A percentile compares a stretch with the other conserved stretches of the same genome.
These are phyloP conservation scores for Dictyostelium citrinum DNA, from an alignment of 78 protist species.

Conservation along the genomic window DNA sequence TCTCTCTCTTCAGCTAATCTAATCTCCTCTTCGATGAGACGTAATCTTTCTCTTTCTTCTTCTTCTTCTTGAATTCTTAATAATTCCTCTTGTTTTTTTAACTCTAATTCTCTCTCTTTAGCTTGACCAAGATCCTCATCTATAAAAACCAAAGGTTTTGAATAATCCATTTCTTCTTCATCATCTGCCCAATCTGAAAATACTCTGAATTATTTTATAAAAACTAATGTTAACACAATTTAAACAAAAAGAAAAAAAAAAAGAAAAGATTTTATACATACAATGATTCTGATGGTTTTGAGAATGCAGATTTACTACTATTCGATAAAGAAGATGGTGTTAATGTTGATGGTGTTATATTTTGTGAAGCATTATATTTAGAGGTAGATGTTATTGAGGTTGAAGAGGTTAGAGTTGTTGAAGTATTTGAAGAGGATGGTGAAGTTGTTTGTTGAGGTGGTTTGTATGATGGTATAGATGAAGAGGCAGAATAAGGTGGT, in stretches of 20 bases:
- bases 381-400: not conserved
- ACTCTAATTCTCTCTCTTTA: constrained; percentile 41
- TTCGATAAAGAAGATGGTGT: not conserved
- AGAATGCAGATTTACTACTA: not conserved
- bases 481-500: not conserved
- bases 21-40: constrained; percentile 1
- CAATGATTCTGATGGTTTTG: not conserved
- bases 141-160: constrained; percentile 65
- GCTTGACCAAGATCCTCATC: constrained; percentile 64
- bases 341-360: not conserved
- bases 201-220: not conserved
- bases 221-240: not conserved
- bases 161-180: constrained; percentile 64
- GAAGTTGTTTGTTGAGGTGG: not conserved
- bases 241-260: not conserved
- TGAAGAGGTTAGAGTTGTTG: not conserved
- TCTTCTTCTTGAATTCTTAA: not conserved
- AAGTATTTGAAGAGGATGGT: not conserved
- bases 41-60: constrained; percentile 32
- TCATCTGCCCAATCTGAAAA: constrained; percentile 70
- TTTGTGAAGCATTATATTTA: not conserved
- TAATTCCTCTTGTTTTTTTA: constrained; percentile 33
- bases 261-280: not conserved
- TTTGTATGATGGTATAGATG: not conserved
- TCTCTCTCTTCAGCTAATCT: constrained; percentile 12